phyloP scores from a whole-genome alignment of 305 asterid species.

The Rubia tinctorum region DNA sequence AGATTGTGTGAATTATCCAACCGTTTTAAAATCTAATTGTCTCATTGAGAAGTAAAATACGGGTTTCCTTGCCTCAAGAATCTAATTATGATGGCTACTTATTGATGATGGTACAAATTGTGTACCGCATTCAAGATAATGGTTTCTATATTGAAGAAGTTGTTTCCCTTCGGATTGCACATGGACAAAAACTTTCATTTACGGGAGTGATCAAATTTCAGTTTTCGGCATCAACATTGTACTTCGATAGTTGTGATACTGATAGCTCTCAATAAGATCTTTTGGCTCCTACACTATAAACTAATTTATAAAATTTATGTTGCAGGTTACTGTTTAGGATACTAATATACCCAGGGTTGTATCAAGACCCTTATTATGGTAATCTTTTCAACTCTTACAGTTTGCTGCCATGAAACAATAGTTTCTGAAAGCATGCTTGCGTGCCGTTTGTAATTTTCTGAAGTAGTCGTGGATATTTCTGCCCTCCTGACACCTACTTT shows the following conservation, averaged over 20 bases:
- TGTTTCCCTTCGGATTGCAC: neutral
- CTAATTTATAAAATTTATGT: conserved; percentile 2
- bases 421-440: neutral
- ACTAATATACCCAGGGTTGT: neutral
- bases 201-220: neutral
- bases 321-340: conserved; percentile 22
- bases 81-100: neutral
- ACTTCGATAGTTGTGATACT: neutral
- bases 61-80: neutral
- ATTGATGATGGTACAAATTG: neutral
- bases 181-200: neutral
- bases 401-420: neutral
- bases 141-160: neutral
- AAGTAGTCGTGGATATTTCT: neutral
- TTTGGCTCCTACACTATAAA: neutral
- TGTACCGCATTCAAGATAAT: neutral
- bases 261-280: neutral
- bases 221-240: neutral
- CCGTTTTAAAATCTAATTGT: no score
- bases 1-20: neutral
- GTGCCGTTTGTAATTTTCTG: neutral
- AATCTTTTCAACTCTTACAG: neutral
- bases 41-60: no score
- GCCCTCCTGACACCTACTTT: no score
- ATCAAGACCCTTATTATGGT: conserved; percentile 5